Percentiles rank a stretch among this genome's conserved stretches.
Evolutionary conservation across 495 filamentous ascomycete genomes (phyloP).

Genomic region (Physcia stellaris): DNA sequence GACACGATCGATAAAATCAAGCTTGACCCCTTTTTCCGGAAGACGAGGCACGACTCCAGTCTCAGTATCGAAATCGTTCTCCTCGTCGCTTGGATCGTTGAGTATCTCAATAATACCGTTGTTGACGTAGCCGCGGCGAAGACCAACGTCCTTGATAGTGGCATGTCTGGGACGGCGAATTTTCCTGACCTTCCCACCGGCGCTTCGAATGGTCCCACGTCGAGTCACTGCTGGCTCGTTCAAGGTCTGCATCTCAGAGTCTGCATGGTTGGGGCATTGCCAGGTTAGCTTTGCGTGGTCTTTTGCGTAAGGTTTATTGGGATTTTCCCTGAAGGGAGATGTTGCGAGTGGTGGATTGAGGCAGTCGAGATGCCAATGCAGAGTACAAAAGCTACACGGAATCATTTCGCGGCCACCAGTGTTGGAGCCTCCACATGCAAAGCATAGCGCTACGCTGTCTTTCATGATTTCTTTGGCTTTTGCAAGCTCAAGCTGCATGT

Average conservation of each 20-base stretch:
- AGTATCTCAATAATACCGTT: constrained; percentile 71
- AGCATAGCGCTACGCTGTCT: constrained; percentile 59
- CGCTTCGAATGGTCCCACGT: constrained; percentile 1
- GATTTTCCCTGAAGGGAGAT: constrained; percentile 37
- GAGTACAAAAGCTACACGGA: constrained; percentile 66
- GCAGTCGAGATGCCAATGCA: constrained; percentile 86
- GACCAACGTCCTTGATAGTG: constrained; percentile 25
- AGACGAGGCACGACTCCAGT: constrained; percentile 51
- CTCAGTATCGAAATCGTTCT: constrained; percentile 37
- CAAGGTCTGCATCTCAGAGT: constrained; percentile 41
- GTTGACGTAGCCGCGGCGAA: constrained; percentile 49
- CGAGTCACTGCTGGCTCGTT: constrained; percentile 12
- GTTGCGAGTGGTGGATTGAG: constrained; percentile 69
- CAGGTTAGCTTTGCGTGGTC: constrained; percentile 48
- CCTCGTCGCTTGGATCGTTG: constrained; percentile 42
- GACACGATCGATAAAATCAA: constrained; percentile 48
- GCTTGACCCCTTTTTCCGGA: constrained; percentile 58
- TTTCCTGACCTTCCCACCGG: constrained; percentile 7
- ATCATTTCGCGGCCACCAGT: constrained; percentile 49
- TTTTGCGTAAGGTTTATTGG: constrained; percentile 23
- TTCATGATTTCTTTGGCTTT: too few species aligned
- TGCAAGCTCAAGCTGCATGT: too few species aligned
- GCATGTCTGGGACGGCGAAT: constrained; percentile 43
- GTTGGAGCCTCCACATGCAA: constrained; percentile 48
- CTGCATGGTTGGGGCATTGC: constrained; percentile 81